These are phyloP conservation scores for Mortierella sp. DNA, from an alignment of 371 early-diverging fungal species.

Conservation along the genomic window DNA sequence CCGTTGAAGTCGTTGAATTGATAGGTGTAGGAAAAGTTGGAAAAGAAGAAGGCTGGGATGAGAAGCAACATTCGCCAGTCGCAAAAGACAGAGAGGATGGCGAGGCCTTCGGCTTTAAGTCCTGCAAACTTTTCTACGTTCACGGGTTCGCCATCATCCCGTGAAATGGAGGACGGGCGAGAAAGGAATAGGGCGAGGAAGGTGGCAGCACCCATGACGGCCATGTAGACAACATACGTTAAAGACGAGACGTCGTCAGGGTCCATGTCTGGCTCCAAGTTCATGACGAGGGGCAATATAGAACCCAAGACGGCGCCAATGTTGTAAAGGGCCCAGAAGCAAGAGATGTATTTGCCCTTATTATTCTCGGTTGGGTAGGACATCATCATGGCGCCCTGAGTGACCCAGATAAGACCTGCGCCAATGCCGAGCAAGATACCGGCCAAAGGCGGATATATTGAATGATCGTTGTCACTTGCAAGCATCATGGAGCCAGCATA, in stretches of 20 bases:
- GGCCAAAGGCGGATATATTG: conserved; percentile 67
- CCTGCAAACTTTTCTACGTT: conserved; percentile 64
- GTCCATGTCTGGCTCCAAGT: conserved; percentile 55
- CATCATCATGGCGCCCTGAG: conserved; percentile 88
- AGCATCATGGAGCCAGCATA: conserved; percentile 69
- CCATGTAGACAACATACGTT: conserved; percentile 77
- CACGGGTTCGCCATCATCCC: conserved; percentile 74
- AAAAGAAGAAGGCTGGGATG: conserved; percentile 78
- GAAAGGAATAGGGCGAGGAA: conserved; percentile 66
- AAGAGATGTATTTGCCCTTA: conserved; percentile 82
- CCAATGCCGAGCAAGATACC: conserved; percentile 78
- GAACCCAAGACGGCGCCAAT: conserved; percentile 74
- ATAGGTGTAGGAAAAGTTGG: conserved; percentile 85
- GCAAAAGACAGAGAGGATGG: conserved; percentile 73
- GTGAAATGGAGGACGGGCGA: conserved; percentile 69
- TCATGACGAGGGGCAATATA: conserved; percentile 75
- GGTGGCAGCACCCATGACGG: conserved; percentile 74
- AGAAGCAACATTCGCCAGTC: conserved; percentile 75
- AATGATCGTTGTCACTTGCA: conserved; percentile 61
- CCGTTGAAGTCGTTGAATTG: conserved; percentile 73
- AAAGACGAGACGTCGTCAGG: conserved; percentile 43
- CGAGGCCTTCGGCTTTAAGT: conserved; percentile 66
- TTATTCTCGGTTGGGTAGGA: conserved; percentile 84
- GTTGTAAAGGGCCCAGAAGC: conserved; percentile 89
- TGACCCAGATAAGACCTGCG: conserved; percentile 76